Base-by-base conservation (phyloP, 2,329 filamentous ascomycete genomes). In the Colletotrichum tanaceti region DNA sequence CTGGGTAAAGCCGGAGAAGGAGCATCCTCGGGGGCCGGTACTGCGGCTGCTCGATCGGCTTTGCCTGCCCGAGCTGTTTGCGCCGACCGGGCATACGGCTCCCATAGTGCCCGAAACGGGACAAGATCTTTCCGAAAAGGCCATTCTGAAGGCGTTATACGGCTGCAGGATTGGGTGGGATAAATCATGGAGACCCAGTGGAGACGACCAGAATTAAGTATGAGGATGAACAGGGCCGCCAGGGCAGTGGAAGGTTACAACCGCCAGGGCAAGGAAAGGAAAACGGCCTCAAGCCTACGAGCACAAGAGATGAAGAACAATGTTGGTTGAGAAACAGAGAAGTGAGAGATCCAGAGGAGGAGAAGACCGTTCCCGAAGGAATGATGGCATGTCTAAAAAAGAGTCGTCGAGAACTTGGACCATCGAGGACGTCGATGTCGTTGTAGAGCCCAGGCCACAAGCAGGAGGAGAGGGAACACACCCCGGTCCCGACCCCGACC, bases 11-110 rank as follows among this genome's bases (percentile, higher is more conserved):
- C 74, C 75, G 9, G 75, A 73, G 64, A 78, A 79, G 32, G 76
- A 75, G 68, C 77, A 78, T 52, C 76, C 77, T 63, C 77, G 70
- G 5, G 76, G 76, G 5, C 77, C 76, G 38, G 66, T 58, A n/a
- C n/a, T n/a, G n/a, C 72, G 70, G 18, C 63, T 67, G 39, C 55
- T 58, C 28, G 63, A 32, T 53, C 63, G 61, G 50, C 63, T 72
- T 49, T 67, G 69, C 13, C 59, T 57, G 1, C 65, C 57, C 0
- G 54, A 32, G 13, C 66, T 62, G 13, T 63, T 54, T 55, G 74
- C 73, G 59, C 16, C 71, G 60, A 49, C 68, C 18, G 75, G 74
- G 55, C 76, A 77, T 39, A 65, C 63, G 35, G 73, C 74, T 43
- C 70, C 70, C 14, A 65, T 32, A 0, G 75, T 76, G 22, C 75